Percentiles rank a stretch among this genome's conserved stretches.
Conservation (phyloP, 495 filamentous ascomycete genomes). For the Cladorrhinum samala region DNA sequence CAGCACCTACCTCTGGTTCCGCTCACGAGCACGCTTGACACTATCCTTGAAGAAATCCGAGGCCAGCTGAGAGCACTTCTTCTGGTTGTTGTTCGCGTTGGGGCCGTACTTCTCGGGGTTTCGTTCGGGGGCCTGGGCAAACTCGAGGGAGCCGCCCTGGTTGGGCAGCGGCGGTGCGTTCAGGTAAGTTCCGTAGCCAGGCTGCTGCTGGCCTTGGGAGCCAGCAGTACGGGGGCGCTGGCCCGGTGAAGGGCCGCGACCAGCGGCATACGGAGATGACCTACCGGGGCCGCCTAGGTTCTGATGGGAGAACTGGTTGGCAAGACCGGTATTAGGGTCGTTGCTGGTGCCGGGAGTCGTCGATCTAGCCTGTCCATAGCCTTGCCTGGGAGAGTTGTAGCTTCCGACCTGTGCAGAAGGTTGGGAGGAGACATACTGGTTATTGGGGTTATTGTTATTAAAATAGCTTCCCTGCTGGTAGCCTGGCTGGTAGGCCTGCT, state of each 20-base stretch:
- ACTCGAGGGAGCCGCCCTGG: conserved; percentile 37
- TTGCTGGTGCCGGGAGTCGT: conserved; percentile 49
- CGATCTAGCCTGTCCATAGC: conserved; percentile 54
- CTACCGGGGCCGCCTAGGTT: conserved; percentile 70
- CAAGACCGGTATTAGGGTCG: conserved; percentile 76
- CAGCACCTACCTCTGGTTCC: conserved; percentile 75
- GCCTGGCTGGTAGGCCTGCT: conserved; percentile 32
- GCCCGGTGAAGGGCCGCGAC: conserved; percentile 62
- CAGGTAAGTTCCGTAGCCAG: conserved; percentile 57
- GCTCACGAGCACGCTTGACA: conserved; percentile 82
- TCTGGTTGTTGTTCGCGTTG: conserved; percentile 59
- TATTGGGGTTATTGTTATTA: conserved; percentile 27
- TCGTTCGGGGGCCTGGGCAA: conserved; percentile 58
- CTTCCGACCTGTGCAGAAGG: conserved; percentile 21
- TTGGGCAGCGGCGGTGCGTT: conserved; percentile 59
- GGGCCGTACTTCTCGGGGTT: conserved; percentile 69
- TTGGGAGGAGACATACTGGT: conserved; percentile 33
- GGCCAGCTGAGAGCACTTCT: conserved; percentile 70
- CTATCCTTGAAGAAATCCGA: conserved; percentile 94
- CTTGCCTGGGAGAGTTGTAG: conserved; percentile 30
- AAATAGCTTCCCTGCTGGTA: conserved; percentile 13
- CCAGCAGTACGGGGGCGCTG: conserved; percentile 77
- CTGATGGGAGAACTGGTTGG: conserved; percentile 95
- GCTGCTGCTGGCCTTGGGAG: conserved; percentile 49
- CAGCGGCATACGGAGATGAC: conserved; percentile 53